phyloP scores from a whole-genome alignment of 768 basidiomycete species.

The Trametes maxima region DNA sequence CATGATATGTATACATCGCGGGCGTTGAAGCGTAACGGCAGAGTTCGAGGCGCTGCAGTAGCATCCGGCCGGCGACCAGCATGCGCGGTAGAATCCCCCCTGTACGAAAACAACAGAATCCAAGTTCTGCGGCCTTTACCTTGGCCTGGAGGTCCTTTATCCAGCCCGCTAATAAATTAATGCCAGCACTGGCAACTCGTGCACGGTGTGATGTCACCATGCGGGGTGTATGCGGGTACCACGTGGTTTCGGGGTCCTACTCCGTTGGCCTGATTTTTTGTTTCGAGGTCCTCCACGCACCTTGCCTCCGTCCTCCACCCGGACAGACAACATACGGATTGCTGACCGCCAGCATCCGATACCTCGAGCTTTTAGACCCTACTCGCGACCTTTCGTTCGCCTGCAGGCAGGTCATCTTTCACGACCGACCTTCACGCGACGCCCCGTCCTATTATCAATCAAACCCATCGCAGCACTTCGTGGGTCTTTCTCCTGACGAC shows the following conservation, averaged over 20 bases:
- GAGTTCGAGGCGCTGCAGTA: too few relatives aligned
- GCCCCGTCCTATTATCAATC: constrained; percentile 52
- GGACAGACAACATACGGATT: constrained; percentile 35
- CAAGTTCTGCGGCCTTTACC: too few relatives aligned
- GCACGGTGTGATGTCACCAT: constrained; percentile 11
- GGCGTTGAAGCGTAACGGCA: too few relatives aligned
- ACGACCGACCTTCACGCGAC: constrained; percentile 76
- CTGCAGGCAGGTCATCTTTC: constrained; percentile 92
- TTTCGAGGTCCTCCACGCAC: constrained; percentile 22
- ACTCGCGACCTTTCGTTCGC: constrained; percentile 54
- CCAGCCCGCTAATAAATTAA: too few relatives aligned
- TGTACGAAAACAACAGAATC: too few relatives aligned
- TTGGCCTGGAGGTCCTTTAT: background rate
- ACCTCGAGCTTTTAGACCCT: constrained; percentile 32
- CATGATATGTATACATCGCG: too few relatives aligned
- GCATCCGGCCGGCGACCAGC: too few relatives aligned
- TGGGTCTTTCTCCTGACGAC: constrained; percentile 27
- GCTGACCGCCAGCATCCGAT: constrained; percentile 37
- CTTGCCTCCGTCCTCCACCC: constrained; percentile 35
- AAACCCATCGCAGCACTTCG: constrained; percentile 49
- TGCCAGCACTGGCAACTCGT: too few relatives aligned
- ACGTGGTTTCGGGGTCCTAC: constrained; percentile 22
- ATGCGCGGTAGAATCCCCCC: too few relatives aligned
- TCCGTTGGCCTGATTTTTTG: constrained; percentile 26
- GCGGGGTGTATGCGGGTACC: constrained; percentile 10